These are phyloP conservation scores for Blastobotrys parvus DNA, from an alignment of 805 yeast species.

Conservation along the genomic window DNA sequence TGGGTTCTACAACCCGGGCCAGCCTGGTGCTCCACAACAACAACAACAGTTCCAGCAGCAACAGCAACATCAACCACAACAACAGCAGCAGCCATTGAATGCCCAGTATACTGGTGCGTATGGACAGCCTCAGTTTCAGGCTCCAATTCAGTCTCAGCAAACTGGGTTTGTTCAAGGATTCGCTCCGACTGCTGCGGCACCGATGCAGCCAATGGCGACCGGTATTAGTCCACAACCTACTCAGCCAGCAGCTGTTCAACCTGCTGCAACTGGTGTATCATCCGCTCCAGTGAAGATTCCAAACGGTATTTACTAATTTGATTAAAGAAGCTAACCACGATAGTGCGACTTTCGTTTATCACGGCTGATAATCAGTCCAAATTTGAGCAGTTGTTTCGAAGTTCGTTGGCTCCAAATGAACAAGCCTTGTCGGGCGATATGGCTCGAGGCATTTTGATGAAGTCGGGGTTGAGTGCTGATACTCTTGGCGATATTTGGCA, in stretches of 20 bases:
- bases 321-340: background rate
- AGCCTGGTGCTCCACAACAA: background rate
- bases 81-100: conserved; percentile 1
- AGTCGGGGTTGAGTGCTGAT: conserved; percentile 68
- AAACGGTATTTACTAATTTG: conserved; percentile 10
- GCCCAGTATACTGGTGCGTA: conserved; percentile 15
- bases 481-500: conserved; percentile 85
- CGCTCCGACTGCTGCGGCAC: no score
- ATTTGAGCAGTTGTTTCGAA: conserved; percentile 75
- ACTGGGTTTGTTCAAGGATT: conserved; percentile 10
- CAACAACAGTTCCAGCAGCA: background rate
- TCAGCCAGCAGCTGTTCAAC: no score
- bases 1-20: background rate
- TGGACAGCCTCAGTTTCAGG: conserved; percentile 7
- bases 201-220: conserved; percentile 3
- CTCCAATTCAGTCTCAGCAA: conserved; percentile 11
- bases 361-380: conserved; percentile 79
- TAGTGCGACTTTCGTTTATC: conserved; percentile 72
- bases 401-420: conserved; percentile 62
- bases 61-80: background rate
- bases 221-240: conserved; percentile 31
- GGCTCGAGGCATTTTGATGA: conserved; percentile 70
- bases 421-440: conserved; percentile 43
- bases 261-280: conserved; percentile 2
- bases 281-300: conserved; percentile 23